Conservation (phyloP, 2,329 filamentous ascomycete species). For the Fusarium algeriense region DNA sequence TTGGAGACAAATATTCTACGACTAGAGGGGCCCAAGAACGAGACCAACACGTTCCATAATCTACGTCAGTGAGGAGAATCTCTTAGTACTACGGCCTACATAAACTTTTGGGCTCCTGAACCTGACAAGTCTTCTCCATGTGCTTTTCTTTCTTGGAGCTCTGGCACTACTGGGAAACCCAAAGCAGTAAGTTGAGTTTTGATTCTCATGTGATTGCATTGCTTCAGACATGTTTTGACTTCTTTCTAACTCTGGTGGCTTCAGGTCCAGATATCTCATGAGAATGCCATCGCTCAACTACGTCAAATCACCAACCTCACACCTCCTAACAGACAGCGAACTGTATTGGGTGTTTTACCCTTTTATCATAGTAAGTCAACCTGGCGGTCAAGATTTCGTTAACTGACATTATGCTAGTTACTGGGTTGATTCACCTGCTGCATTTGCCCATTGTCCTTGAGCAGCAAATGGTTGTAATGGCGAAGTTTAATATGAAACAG, state of each 20-base stretch:
- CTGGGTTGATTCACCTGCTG: background rate
- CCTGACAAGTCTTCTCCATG: background rate
- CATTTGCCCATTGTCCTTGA: background rate
- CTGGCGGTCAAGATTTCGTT: rapidly evolving
- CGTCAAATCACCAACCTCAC: background rate
- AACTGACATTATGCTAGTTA: background rate
- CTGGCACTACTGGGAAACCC: background rate
- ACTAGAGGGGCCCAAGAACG: rapidly evolving
- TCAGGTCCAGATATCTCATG: background rate
- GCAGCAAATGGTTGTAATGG: background rate
- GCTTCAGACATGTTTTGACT: too few species aligned
- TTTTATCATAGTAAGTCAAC: background rate
- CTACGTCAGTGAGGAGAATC: rapidly evolving
- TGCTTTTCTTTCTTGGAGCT: background rate
- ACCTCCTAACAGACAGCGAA: background rate
- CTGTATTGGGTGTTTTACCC: background rate
- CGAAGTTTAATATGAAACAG: background rate
- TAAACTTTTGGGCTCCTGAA: background rate
- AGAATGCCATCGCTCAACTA: background rate
- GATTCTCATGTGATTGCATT: too few species aligned
- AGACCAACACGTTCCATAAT: background rate
- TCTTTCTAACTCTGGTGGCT: background rate
- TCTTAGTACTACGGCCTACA: background rate
- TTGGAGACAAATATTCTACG: background rate
- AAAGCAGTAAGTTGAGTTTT: background rate